Percentiles rank a stretch among this genome's conserved stretches.
These are phyloP conservation scores for Paramecium pentaurelia DNA, from an alignment of 73 alveolate genomes.

Conservation along the genomic window DNA sequence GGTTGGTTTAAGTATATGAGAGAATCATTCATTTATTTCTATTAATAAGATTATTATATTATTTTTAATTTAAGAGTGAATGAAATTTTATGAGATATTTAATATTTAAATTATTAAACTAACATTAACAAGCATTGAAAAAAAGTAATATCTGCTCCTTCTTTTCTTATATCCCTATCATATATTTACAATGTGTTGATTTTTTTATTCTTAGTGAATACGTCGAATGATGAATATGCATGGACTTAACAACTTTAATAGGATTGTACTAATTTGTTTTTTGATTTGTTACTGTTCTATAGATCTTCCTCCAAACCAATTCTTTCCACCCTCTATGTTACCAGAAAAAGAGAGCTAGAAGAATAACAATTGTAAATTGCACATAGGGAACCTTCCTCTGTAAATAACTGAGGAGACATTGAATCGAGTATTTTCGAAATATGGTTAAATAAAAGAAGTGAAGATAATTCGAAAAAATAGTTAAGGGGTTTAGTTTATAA, in stretches of 20 bases:
- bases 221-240: neutral
- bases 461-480: conserved; percentile 2
- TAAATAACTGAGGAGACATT: neutral
- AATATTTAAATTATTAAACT: neutral
- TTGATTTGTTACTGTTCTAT: neutral
- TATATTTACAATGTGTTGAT: neutral
- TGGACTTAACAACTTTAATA: neutral
- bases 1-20: neutral
- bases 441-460: neutral
- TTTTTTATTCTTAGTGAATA: neutral
- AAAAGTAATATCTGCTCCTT: neutral
- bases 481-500: neutral
- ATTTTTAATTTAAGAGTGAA: neutral
- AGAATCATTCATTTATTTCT: neutral
- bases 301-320: neutral
- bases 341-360: neutral
- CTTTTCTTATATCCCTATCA: neutral
- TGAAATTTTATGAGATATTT: neutral
- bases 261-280: neutral
- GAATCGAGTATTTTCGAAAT: neutral
- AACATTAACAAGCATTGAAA: neutral
- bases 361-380: neutral
- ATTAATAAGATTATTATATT: neutral
- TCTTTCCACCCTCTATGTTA: neutral
- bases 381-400: neutral